Conservation (phyloP, 352 stramenopile genomes). For the Aphanomyces cochlioides region DNA sequence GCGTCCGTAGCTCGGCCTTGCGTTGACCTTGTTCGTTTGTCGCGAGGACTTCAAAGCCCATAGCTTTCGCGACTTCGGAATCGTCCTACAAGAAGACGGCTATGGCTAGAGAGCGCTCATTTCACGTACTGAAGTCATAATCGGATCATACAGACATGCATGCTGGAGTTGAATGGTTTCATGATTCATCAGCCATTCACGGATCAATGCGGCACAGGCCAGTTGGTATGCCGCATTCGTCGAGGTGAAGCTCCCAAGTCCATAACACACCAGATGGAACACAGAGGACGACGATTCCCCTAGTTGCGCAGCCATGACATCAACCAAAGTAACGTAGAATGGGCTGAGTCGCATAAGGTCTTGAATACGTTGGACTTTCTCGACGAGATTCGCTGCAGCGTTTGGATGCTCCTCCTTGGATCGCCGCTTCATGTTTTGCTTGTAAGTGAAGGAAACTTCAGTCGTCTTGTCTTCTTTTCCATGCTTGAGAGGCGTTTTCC, state of each 20-base stretch:
- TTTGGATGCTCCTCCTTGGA: not conserved
- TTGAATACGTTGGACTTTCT: not conserved
- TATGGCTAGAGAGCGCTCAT: not conserved
- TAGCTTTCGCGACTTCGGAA: conserved; percentile 41
- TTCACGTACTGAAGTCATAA: conserved; percentile 64
- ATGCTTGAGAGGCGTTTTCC: conserved; percentile 15
- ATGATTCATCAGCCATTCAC: not conserved
- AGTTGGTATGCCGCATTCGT: conserved; percentile 72
- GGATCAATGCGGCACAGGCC: conserved; percentile 52
- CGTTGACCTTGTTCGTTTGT: conserved; percentile 64
- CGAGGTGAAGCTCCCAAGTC: conserved; percentile 5
- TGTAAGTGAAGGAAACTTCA: conserved; percentile 1
- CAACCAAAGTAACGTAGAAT: not conserved
- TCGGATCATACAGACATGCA: conserved; percentile 62
- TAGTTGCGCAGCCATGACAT: not conserved
- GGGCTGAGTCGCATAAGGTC: conserved; percentile 2
- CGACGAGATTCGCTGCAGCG: not conserved
- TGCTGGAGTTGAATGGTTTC: not conserved
- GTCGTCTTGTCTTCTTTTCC: not conserved
- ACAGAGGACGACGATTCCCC: not conserved
- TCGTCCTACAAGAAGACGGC: conserved; percentile 41
- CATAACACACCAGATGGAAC: conserved; percentile 23
- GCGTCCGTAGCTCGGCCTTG: conserved; percentile 40
- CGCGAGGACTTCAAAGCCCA: conserved; percentile 47
- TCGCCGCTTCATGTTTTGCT: not conserved